A percentile compares a stretch with the other conserved stretches of the same genome.
These are phyloP conservation scores for Pestalotiopsis sp. DNA, from an alignment of 2,329 filamentous ascomycete species.

Conservation along the genomic window DNA sequence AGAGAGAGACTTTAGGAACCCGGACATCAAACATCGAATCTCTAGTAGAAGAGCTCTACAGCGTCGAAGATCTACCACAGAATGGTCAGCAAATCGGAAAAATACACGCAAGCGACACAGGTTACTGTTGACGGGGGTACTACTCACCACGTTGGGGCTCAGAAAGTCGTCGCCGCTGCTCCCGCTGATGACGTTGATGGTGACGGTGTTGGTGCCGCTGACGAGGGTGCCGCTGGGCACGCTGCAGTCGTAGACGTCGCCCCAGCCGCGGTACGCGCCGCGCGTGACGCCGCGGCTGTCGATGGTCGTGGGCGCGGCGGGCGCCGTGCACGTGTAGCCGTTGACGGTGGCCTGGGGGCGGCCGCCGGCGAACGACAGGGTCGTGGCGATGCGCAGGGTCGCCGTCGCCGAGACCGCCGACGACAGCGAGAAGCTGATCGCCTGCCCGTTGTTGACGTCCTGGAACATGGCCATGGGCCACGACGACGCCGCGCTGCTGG, in stretches of 20 bases:
- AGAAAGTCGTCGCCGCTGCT: slow-evolving; percentile 47
- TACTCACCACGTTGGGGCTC: slow-evolving; percentile 44
- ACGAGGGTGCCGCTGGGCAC: slow-evolving; percentile 51
- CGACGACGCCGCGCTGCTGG: slow-evolving; percentile 41
- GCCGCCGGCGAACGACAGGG: slow-evolving; percentile 54
- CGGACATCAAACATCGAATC: not conserved
- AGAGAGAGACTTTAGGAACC: not conserved
- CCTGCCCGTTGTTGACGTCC: slow-evolving; percentile 42
- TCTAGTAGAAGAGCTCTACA: slow-evolving; percentile 29
- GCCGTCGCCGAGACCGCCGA: slow-evolving; percentile 41
- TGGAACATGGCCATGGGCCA: slow-evolving; percentile 62
- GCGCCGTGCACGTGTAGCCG: slow-evolving; percentile 29
- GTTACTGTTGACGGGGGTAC: slow-evolving; percentile 1
- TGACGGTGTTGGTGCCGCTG: slow-evolving; percentile 53
- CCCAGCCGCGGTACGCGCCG: slow-evolving; percentile 56
- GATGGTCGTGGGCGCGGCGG: slow-evolving; percentile 44
- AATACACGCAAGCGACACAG: no score
- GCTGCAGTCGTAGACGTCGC: slow-evolving; percentile 55
- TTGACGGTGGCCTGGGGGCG: slow-evolving; percentile 46
- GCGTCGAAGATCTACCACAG: slow-evolving; percentile 25
- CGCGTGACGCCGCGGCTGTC: slow-evolving; percentile 58
- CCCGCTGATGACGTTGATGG: slow-evolving; percentile 51
- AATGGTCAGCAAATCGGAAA: not conserved
- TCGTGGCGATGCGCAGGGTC: slow-evolving; percentile 57
- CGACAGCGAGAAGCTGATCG: slow-evolving; percentile 41